Conservation (phyloP, 345 rosid species). For the Raphanus raphanistrum region DNA sequence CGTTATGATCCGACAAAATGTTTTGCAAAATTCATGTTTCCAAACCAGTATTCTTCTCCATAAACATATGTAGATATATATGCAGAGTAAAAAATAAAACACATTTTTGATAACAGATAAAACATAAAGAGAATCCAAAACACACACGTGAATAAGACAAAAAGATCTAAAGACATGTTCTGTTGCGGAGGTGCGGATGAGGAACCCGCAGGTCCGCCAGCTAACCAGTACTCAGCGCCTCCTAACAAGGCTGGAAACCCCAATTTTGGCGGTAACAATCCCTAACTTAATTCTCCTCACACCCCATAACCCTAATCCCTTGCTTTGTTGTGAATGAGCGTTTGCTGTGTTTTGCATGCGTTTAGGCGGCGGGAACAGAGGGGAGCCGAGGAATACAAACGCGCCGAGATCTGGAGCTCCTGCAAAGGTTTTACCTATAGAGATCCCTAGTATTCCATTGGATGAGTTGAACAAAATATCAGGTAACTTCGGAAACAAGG, state of each 20-base stretch:
- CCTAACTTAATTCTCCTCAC: background rate
- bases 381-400: constrained; percentile 63
- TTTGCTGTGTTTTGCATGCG: constrained; percentile 1
- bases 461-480: constrained; percentile 71
- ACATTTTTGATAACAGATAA: constrained; percentile 26
- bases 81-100: background rate
- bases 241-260: constrained; percentile 59
- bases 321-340: background rate
- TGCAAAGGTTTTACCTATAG: constrained; percentile 74
- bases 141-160: constrained; percentile 14
- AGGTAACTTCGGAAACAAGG: constrained; percentile 69
- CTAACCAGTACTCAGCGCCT: constrained; percentile 68
- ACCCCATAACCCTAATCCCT: background rate
- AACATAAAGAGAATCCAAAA: constrained; percentile 24
- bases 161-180: constrained; percentile 52
- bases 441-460: constrained; percentile 60
- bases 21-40: background rate
- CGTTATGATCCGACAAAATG: background rate
- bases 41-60: background rate
- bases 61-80: too few species aligned
- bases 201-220: constrained; percentile 65
- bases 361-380: constrained; percentile 56
- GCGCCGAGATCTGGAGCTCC: constrained; percentile 68
- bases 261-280: constrained; percentile 41
- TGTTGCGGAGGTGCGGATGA: constrained; percentile 94